Evolutionary conservation across 305 asterid genomes (phyloP).

Genomic region (Plantago lanceolata): DNA sequence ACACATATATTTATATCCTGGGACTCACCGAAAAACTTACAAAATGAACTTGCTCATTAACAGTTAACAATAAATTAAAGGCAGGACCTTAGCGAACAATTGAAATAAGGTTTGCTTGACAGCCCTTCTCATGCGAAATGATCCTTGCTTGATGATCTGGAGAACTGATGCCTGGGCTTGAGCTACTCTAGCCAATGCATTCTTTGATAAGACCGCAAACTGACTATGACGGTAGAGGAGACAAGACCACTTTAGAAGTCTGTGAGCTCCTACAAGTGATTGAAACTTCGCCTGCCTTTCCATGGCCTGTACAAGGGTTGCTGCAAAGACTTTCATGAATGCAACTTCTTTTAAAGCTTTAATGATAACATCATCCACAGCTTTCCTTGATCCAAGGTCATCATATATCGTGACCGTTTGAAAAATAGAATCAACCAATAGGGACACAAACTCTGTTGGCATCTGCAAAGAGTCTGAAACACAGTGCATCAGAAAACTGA

Average conservation of each 20-base stretch:
- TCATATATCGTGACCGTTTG: constrained; percentile 65
- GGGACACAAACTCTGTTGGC: constrained; percentile 60
- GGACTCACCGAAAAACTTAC: constrained; percentile 14
- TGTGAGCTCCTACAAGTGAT: constrained; percentile 55
- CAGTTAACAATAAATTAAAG: constrained; percentile 19
- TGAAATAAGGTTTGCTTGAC: constrained; percentile 52
- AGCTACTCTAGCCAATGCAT: constrained; percentile 69
- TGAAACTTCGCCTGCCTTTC: constrained; percentile 78
- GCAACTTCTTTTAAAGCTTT: constrained; percentile 51
- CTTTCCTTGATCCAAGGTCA: constrained; percentile 76
- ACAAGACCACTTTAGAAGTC: constrained; percentile 88
- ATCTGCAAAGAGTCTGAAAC: constrained; percentile 50
- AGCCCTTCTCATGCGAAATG: constrained; percentile 63
- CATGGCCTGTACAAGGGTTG: constrained; percentile 86
- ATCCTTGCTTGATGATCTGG: constrained; percentile 63
- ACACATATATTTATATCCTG: constrained; percentile 13
- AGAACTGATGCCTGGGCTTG: constrained; percentile 74
- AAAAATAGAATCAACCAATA: constrained; percentile 71
- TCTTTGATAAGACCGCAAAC: constrained; percentile 67
- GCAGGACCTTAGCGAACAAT: constrained; percentile 65
- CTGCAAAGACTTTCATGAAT: constrained; percentile 83
- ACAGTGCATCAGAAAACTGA: constrained; percentile 23
- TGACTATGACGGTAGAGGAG: constrained; percentile 65
- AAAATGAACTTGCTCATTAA: constrained; percentile 9
- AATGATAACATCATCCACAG: constrained; percentile 71